These are phyloP conservation scores for Sclerospora graminicola DNA, from an alignment of 352 stramenopile species.

Conservation along the genomic window DNA sequence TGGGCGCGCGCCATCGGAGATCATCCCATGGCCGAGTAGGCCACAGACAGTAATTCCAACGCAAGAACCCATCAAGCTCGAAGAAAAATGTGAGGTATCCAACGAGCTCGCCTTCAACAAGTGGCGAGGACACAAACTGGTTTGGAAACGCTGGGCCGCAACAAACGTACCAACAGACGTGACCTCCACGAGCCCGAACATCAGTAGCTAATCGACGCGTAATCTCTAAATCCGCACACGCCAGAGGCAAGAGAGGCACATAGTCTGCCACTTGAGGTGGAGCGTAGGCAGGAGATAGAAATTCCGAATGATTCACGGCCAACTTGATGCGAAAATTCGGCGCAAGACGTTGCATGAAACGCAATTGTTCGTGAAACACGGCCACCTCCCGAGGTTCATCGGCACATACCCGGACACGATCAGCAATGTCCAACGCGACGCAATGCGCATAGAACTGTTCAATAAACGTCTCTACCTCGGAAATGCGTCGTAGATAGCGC, in stretches of 20 bases:
- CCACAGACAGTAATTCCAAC: slow-evolving; percentile 81
- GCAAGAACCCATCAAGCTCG: slow-evolving; percentile 65
- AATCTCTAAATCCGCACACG: slow-evolving; percentile 52
- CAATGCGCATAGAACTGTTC: slow-evolving; percentile 61
- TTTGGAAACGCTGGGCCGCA: slow-evolving; percentile 59
- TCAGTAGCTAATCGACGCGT: slow-evolving; percentile 41
- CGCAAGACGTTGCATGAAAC: slow-evolving; percentile 49
- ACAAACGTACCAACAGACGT: slow-evolving; percentile 77
- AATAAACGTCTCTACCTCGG: slow-evolving; percentile 55
- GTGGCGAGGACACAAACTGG: slow-evolving; percentile 68
- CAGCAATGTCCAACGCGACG: slow-evolving; percentile 36
- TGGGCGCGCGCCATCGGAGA: slow-evolving; percentile 48
- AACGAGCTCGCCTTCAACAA: slow-evolving; percentile 62
- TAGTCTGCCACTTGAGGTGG: slow-evolving; percentile 61
- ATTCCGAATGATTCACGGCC: slow-evolving; percentile 65
- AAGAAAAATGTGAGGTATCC: slow-evolving; percentile 72
- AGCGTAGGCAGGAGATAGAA: slow-evolving; percentile 39
- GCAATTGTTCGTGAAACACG: slow-evolving; percentile 53
- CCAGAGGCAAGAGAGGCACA: slow-evolving; percentile 56
- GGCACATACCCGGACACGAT: slow-evolving; percentile 58
- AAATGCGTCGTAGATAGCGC: slow-evolving; percentile 40
- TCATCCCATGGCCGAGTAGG: slow-evolving; percentile 42
- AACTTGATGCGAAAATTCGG: slow-evolving; percentile 65
- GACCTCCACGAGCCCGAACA: slow-evolving; percentile 41
- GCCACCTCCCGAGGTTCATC: slow-evolving; percentile 51